These are phyloP conservation scores for Emergomyces orientalis DNA, from an alignment of 2,329 filamentous ascomycete genomes.

Conservation along the genomic window DNA sequence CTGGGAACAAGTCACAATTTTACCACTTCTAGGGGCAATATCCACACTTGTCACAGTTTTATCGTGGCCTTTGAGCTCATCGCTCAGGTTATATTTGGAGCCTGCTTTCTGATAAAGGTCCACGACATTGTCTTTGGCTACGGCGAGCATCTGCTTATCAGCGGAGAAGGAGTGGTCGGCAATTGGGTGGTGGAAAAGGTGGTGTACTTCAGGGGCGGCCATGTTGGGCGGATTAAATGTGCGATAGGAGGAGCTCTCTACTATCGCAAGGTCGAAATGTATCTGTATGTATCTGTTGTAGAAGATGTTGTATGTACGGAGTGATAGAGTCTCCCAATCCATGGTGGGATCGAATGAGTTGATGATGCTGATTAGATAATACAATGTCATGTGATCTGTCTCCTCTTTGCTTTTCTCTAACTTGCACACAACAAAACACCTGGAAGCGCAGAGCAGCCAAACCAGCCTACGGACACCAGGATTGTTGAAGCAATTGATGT, in stretches of 20 bases:
- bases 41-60: constrained; percentile 95
- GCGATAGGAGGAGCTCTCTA: constrained; percentile 97
- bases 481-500: neutral
- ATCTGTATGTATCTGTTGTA: neutral
- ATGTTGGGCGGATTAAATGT: constrained; percentile 43
- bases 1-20: constrained; percentile 96
- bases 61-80: constrained; percentile 92
- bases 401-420: neutral
- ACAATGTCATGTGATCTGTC: neutral
- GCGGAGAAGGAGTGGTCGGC: constrained; percentile 97
- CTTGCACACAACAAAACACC: constrained; percentile 3
- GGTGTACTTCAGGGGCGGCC: constrained; percentile 82
- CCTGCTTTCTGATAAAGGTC: constrained; percentile 74
- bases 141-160: constrained; percentile 78
- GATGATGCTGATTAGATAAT: constrained; percentile 3
- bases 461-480: neutral
- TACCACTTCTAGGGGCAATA: constrained; percentile 80
- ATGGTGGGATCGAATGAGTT: too few relatives aligned
- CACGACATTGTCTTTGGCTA: constrained; percentile 80
- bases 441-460: neutral
- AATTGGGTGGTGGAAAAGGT: constrained; percentile 93
- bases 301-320: neutral
- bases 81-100: constrained; percentile 69
- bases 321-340: too few relatives aligned
- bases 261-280: constrained; percentile 51